Conservation (phyloP, 139 green algal species). For the Nannochloris sp. region DNA sequence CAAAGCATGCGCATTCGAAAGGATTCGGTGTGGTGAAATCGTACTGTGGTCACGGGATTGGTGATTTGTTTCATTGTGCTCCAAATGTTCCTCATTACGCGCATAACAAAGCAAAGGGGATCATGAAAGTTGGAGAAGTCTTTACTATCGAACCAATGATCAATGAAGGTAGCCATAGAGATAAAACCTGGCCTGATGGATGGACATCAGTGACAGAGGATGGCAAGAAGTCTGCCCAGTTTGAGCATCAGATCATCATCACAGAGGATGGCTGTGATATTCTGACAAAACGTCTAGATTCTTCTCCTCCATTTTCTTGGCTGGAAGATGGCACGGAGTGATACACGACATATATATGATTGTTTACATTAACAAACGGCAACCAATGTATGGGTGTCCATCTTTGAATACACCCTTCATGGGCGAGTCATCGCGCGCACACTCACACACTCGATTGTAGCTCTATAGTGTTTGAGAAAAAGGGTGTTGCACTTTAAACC, state of each 20-base stretch:
- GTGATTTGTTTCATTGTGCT: conserved; percentile 94
- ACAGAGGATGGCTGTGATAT: conserved; percentile 70
- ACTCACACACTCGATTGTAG: neutral
- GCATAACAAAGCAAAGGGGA: conserved; percentile 81
- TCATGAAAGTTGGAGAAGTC: conserved; percentile 75
- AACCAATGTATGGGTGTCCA: neutral
- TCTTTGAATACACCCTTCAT: too few relatives aligned
- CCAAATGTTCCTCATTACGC: conserved; percentile 95
- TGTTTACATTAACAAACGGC: neutral
- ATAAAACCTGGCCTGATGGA: conserved; percentile 89
- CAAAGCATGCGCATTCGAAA: conserved; percentile 46
- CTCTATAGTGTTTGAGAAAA: neutral
- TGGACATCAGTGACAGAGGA: conserved; percentile 89
- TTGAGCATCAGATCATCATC: conserved; percentile 88
- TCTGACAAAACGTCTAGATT: conserved; percentile 61
- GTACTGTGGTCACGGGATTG: conserved; percentile 96
- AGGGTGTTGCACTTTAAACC: conserved; percentile 6
- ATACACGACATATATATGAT: neutral
- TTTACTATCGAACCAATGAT: conserved; percentile 99
- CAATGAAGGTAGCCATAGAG: conserved; percentile 65
- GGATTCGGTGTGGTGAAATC: conserved; percentile 75
- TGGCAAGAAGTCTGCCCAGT: conserved; percentile 83
- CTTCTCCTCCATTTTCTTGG: conserved; percentile 76
- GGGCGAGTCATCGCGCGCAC: too few relatives aligned
- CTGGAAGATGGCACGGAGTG: conserved; percentile 12